These are phyloP conservation scores for Didymella segeticola DNA, from an alignment of 2,329 filamentous ascomycete species.

Conservation along the genomic window DNA sequence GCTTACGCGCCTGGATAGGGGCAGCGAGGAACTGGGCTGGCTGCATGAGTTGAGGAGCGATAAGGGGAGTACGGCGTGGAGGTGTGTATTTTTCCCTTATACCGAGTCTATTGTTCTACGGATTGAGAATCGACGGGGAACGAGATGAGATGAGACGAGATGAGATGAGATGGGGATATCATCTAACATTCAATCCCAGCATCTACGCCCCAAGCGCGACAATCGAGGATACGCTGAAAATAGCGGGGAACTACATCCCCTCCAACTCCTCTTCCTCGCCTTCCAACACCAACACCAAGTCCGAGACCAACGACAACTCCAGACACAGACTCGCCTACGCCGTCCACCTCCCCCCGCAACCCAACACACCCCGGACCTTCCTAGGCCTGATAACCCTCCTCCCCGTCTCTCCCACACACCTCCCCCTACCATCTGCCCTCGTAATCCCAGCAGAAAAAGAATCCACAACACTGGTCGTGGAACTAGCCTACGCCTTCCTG, in stretches of 20 bases:
- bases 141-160: too few species aligned
- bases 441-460: background rate
- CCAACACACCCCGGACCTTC: conserved; percentile 7
- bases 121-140: too few species aligned
- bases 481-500: conserved; percentile 33
- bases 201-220: background rate
- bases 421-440: conserved; percentile 6
- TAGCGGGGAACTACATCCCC: background rate
- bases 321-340: conserved; percentile 2
- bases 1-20: conserved; percentile 34
- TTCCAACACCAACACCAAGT: background rate
- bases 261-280: background rate
- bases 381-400: conserved; percentile 37
- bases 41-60: conserved; percentile 42
- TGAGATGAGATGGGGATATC: background rate
- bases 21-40: conserved; percentile 45
- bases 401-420: conserved; percentile 18
- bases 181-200: background rate
- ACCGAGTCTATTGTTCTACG: too few species aligned
- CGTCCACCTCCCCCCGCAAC: background rate
- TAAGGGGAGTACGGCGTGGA: conserved; percentile 40
- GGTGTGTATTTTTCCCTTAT: conserved; percentile 30
- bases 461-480: conserved; percentile 23
- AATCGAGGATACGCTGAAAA: background rate
- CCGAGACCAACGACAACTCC: background rate